Conservation (phyloP, 1,284 basidiomycete species). For the Lentinula novae-zelandiae region DNA sequence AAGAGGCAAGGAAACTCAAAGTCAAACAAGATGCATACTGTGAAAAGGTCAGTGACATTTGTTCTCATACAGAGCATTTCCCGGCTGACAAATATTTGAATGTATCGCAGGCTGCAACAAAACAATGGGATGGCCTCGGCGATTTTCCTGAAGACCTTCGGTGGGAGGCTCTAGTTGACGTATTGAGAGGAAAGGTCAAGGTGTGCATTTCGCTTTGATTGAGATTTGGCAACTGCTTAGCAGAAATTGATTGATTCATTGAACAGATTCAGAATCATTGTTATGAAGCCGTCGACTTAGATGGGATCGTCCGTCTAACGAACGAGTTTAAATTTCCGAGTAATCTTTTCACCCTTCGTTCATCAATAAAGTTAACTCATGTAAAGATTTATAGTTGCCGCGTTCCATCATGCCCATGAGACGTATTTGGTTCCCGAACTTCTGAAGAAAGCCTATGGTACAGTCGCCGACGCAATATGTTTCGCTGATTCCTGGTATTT, state of each 20-base stretch:
- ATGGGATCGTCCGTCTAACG: slow-evolving; percentile 61
- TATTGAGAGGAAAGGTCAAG: slow-evolving; percentile 74
- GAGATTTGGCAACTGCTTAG: neutral
- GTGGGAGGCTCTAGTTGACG: slow-evolving; percentile 82
- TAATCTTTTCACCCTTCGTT: neutral
- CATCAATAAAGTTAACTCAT: neutral
- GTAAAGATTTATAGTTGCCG: slow-evolving; percentile 40
- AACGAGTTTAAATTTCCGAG: slow-evolving; percentile 78
- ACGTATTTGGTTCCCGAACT: slow-evolving; percentile 81
- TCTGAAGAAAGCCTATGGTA: slow-evolving; percentile 71
- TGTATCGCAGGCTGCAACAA: slow-evolving; percentile 26
- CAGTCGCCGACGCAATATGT: slow-evolving; percentile 15
- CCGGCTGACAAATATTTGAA: neutral
- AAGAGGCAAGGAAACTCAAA: slow-evolving; percentile 61
- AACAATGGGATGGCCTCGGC: slow-evolving; percentile 1
- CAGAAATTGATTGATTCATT: neutral
- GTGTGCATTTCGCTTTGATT: neutral
- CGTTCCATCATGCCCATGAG: slow-evolving; percentile 87
- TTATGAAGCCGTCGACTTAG: slow-evolving; percentile 80
- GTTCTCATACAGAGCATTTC: neutral
- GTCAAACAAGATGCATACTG: slow-evolving; percentile 63
- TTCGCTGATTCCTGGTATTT: neutral
- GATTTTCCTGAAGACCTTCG: slow-evolving; percentile 75
- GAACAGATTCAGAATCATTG: slow-evolving; percentile 55
- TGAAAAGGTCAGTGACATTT: slow-evolving; percentile 25